phyloP scores from a whole-genome alignment of 2,329 filamentous ascomycete genomes.

The Cordyceps cateniannulata region DNA sequence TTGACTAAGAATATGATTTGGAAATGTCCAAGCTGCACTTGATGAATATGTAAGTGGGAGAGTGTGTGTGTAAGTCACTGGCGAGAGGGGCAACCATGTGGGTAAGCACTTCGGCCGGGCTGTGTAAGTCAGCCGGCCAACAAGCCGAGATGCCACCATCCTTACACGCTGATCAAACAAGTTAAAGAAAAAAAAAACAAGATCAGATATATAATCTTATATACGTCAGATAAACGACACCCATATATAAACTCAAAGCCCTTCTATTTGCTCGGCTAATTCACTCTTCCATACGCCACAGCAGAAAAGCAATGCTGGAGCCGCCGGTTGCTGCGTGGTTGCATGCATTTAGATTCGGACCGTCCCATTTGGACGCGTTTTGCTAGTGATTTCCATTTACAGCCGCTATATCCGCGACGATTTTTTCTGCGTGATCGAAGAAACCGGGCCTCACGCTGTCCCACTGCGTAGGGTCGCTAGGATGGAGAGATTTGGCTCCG shows the following conservation, averaged over 20 bases:
- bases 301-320: not conserved
- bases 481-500: constrained; percentile 17
- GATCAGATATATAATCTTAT: not conserved
- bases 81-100: constrained; percentile 1
- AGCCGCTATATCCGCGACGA: constrained; percentile 19
- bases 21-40: not conserved
- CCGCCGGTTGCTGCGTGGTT: not conserved
- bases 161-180: not conserved
- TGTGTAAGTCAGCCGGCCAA: not conserved
- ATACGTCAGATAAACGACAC: not conserved
- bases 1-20: not conserved
- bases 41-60: constrained; percentile 8
- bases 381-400: not conserved
- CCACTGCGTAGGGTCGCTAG: constrained; percentile 18
- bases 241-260: not conserved
- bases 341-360: not conserved
- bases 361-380: too few species aligned
- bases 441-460: constrained; percentile 21
- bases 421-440: constrained; percentile 21
- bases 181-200: not conserved
- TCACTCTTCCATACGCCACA: not conserved
- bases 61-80: constrained; percentile 4
- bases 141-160: not conserved
- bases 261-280: not conserved
- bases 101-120: not conserved